These are phyloP conservation scores for Chamaecrista fasciculata DNA, from an alignment of 306 rosid species.

Conservation along the genomic window DNA sequence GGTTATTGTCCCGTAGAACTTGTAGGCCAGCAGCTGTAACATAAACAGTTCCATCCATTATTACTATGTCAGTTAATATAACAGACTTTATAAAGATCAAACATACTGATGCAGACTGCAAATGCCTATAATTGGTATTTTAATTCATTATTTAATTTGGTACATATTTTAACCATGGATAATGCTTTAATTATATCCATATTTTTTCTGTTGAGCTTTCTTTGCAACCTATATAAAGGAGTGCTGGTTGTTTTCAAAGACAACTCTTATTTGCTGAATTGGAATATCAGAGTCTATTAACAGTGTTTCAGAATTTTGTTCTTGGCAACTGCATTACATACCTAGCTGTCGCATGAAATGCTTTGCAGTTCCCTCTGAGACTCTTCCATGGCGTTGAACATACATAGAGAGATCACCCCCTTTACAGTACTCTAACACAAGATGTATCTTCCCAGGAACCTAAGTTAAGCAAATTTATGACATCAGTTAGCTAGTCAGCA, in stretches of 20 bases:
- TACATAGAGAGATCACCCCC: constrained; percentile 95
- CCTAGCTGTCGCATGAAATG: constrained; percentile 97
- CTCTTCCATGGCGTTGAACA: constrained; percentile 83
- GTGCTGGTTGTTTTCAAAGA: background rate
- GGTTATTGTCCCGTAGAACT: constrained; percentile 89
- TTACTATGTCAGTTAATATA: constrained; percentile 24
- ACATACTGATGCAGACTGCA: background rate
- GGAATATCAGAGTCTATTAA: background rate
- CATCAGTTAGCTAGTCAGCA: constrained; percentile 14
- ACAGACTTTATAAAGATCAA: constrained; percentile 22
- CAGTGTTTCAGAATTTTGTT: background rate
- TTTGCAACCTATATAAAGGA: background rate
- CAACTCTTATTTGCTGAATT: background rate
- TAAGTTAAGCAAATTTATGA: constrained; percentile 37
- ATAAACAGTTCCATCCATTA: constrained; percentile 29
- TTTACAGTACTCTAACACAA: constrained; percentile 90
- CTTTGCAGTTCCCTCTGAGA: constrained; percentile 80
- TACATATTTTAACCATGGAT: background rate
- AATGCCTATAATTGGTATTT: background rate
- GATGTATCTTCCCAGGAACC: constrained; percentile 96
- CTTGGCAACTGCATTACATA: constrained; percentile 20
- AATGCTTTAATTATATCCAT: background rate
- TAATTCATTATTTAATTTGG: background rate
- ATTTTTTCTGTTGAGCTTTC: background rate
- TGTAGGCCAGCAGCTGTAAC: constrained; percentile 88